phyloP scores from a whole-genome alignment of 306 rosid species.

The Betula pendula region DNA sequence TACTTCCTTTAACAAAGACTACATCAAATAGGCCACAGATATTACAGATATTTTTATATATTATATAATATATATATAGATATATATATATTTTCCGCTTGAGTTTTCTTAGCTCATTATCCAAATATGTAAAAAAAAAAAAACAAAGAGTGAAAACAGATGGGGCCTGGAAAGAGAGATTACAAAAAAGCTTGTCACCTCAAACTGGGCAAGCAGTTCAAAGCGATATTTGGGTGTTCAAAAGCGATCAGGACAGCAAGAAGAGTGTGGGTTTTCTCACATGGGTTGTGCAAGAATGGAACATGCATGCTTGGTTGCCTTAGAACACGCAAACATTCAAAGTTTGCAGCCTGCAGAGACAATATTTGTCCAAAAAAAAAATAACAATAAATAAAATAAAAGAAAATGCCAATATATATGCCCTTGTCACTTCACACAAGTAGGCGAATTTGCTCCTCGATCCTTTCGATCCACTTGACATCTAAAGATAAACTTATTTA shows the following conservation, averaged over 20 bases:
- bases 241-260: constrained; percentile 31
- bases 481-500: constrained; percentile 53
- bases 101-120: no score
- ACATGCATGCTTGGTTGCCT: constrained; percentile 44
- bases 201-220: constrained; percentile 31
- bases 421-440: constrained; percentile 36
- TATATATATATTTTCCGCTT: no score
- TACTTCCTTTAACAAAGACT: not conserved
- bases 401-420: constrained; percentile 28
- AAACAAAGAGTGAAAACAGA: constrained; percentile 3
- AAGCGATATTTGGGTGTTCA: constrained; percentile 34
- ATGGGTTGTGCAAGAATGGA: constrained; percentile 48
- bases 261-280: constrained; percentile 41
- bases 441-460: constrained; percentile 36
- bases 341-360: constrained; percentile 23
- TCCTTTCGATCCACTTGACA: constrained; percentile 46
- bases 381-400: not conserved
- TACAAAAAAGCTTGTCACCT: constrained; percentile 36
- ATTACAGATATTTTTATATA: not conserved
- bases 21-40: not conserved
- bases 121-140: no score
- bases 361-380: constrained; percentile 9
- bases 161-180: constrained; percentile 14
- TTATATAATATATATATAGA: no score
- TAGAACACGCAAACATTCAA: constrained; percentile 44